A percentile compares a stretch with the other conserved stretches of the same genome.
Conservation (phyloP, 495 filamentous ascomycete genomes). For the Lasiosphaeria ovina region DNA sequence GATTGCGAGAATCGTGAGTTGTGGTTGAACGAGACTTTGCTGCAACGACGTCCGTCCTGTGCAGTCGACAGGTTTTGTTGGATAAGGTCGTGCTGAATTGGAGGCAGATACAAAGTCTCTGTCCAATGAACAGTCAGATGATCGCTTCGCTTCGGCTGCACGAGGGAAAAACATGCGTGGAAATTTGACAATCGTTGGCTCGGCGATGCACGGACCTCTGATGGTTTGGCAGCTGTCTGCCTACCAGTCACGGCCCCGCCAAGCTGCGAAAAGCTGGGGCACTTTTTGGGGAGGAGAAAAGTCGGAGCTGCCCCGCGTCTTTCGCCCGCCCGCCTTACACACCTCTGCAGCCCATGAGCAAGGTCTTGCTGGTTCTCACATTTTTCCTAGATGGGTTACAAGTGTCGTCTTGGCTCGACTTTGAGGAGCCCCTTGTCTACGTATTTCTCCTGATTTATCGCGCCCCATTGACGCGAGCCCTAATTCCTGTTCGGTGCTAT, state of each 20-base stretch:
- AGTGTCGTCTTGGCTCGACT: too few relatives aligned
- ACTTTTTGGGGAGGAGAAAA: neutral
- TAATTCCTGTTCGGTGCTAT: too few relatives aligned
- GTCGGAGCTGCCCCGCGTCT: too few relatives aligned
- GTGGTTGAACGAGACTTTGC: neutral
- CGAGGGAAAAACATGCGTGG: conserved; percentile 14
- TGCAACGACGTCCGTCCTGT: neutral
- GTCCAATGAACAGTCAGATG: conserved; percentile 12
- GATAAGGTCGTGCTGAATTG: conserved; percentile 1
- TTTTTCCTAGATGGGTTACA: too few relatives aligned
- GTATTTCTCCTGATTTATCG: too few relatives aligned
- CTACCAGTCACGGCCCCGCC: conserved; percentile 2
- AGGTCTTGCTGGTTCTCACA: too few relatives aligned
- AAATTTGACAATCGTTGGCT: conserved; percentile 26
- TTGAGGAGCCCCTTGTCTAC: too few relatives aligned
- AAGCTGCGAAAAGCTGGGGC: neutral
- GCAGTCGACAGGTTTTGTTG: conserved; percentile 3
- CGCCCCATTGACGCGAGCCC: too few relatives aligned
- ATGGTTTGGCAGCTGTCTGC: neutral
- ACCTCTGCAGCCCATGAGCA: too few relatives aligned
- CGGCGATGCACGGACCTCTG: conserved; percentile 25
- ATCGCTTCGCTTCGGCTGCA: neutral
- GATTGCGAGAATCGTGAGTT: neutral
- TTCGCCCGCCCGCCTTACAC: too few relatives aligned
- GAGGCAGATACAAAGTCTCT: conserved; percentile 5